Evolutionary conservation across 2,329 filamentous ascomycete genomes (phyloP).

Genomic region (Zymoseptoria brevis): DNA sequence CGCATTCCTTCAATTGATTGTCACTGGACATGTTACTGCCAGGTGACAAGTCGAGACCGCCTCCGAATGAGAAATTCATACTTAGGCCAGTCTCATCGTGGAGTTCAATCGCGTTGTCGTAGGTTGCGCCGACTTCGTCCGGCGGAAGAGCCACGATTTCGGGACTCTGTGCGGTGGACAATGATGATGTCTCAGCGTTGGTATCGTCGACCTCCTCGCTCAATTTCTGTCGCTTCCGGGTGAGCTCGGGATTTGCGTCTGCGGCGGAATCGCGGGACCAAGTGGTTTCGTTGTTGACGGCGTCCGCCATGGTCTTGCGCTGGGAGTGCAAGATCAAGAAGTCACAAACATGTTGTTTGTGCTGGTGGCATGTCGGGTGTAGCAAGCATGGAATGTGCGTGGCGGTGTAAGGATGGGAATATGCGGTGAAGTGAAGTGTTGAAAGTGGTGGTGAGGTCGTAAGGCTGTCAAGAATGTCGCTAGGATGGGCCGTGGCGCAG

Average conservation of each 20-base stretch:
- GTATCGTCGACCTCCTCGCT: slow-evolving; percentile 28
- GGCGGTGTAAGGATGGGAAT: neutral
- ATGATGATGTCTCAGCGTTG: slow-evolving; percentile 15
- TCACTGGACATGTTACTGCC: neutral
- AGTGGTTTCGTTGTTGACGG: slow-evolving; percentile 9
- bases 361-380: neutral
- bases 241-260: slow-evolving; percentile 38
- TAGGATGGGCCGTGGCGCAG: neutral
- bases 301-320: slow-evolving; percentile 15
- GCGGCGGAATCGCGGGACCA: slow-evolving; percentile 35
- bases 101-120: slow-evolving; percentile 33
- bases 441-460: neutral
- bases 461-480: neutral
- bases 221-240: slow-evolving; percentile 39
- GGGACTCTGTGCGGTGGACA: slow-evolving; percentile 18
- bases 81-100: slow-evolving; percentile 23
- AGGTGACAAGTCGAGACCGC: slow-evolving; percentile 7
- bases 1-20: slow-evolving; percentile 6
- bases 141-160: slow-evolving; percentile 26
- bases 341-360: neutral
- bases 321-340: slow-evolving; percentile 4
- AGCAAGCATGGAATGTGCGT: neutral
- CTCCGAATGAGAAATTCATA: slow-evolving; percentile 14
- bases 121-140: slow-evolving; percentile 33
- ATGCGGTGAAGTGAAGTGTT: neutral